Conservation (phyloP, 2,329 filamentous ascomycete species). For the Bipolaris cookei region DNA sequence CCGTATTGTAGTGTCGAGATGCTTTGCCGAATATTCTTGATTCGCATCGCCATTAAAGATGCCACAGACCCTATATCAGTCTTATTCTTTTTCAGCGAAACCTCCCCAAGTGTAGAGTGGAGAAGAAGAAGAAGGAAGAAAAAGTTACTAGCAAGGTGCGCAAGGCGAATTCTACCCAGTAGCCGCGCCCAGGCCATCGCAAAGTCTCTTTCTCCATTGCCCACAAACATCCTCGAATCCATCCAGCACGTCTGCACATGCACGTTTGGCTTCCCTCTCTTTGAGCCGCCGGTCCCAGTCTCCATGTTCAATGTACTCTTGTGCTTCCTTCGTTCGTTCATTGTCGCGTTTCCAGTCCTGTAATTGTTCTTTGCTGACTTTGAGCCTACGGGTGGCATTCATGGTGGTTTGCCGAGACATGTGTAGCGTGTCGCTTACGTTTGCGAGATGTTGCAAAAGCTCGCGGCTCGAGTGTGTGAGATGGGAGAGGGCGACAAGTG, state of each 20-base stretch:
- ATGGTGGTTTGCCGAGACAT: conserved; percentile 90
- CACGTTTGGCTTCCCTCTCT: conserved; percentile 79
- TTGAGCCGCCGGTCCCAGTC: conserved; percentile 81
- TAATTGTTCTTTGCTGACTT: conserved; percentile 82
- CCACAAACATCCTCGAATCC: conserved; percentile 93
- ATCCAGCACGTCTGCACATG: conserved; percentile 85
- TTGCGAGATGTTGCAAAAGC: conserved; percentile 79
- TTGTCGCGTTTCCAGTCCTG: conserved; percentile 84
- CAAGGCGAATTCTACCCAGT: conserved; percentile 36
- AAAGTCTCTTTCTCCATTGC: conserved; percentile 77
- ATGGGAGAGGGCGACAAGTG: conserved; percentile 70
- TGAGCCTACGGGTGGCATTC: conserved; percentile 78
- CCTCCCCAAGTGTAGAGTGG: neutral
- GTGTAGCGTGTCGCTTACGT: conserved; percentile 88
- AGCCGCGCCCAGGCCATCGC: conserved; percentile 53
- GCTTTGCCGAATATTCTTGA: neutral
- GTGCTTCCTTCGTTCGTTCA: conserved; percentile 80
- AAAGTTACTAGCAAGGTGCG: neutral
- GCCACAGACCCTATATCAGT: neutral
- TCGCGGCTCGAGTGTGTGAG: conserved; percentile 70
- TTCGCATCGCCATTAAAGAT: neutral
- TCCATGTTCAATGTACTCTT: conserved; percentile 78
- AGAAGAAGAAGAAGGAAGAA: neutral
- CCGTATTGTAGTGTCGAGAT: conserved; percentile 4
- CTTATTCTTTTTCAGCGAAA: neutral